Conservation (phyloP, 495 filamentous ascomycete genomes). For the Astrothelium subdiscretum region DNA sequence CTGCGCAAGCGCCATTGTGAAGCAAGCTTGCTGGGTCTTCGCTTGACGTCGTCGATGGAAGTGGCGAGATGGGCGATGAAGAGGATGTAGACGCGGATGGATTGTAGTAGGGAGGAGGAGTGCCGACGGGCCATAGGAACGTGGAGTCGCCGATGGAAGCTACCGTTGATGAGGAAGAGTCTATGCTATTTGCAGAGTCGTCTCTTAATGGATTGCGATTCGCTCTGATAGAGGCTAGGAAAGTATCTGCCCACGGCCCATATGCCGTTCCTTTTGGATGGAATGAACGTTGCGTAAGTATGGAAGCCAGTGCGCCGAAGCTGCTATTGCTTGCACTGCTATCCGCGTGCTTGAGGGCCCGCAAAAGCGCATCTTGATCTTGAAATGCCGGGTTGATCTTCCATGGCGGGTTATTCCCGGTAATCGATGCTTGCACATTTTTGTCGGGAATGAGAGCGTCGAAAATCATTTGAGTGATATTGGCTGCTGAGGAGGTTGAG, state of each 20-base stretch:
- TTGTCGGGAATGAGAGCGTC: constrained; percentile 1
- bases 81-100: too few relatives aligned
- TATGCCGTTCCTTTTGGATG: not conserved
- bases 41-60: too few relatives aligned
- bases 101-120: too few relatives aligned
- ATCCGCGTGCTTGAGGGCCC: not conserved
- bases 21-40: too few relatives aligned
- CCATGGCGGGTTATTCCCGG: not conserved
- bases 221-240: not conserved
- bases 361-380: not conserved
- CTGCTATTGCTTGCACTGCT: not conserved
- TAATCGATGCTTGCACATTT: not conserved
- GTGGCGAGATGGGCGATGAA: too few relatives aligned
- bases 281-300: not conserved
- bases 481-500: not conserved
- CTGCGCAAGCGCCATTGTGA: too few relatives aligned
- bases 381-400: not conserved
- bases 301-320: not conserved
- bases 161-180: too few relatives aligned
- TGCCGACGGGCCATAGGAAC: too few relatives aligned
- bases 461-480: not conserved
- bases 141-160: too few relatives aligned
- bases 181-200: too few relatives aligned
- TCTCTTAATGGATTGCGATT: not conserved
- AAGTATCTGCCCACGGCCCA: not conserved